Conservation (phyloP, 495 filamentous ascomycete genomes). For the Annulohypoxylon bovei region DNA sequence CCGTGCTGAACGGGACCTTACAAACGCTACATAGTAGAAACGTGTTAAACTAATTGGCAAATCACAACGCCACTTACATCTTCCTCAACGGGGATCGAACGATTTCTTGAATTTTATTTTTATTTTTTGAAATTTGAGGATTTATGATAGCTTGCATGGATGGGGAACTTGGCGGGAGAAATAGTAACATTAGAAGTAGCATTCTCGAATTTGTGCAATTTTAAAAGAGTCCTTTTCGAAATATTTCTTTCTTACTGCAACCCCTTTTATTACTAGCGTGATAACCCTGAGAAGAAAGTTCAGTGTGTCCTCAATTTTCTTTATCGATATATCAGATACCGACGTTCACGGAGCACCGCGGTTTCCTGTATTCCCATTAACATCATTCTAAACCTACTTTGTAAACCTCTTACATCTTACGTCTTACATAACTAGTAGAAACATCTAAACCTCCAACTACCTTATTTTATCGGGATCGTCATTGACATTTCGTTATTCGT, state of each 20-base stretch:
- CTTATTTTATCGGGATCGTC: neutral
- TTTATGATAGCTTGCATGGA: constrained; percentile 8
- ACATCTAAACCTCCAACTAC: neutral
- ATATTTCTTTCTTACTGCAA: constrained; percentile 21
- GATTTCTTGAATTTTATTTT: constrained; percentile 34
- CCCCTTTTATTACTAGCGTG: constrained; percentile 24
- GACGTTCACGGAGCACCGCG: constrained; percentile 7
- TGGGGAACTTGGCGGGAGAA: constrained; percentile 4
- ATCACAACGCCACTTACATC: constrained; percentile 36
- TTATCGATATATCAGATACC: constrained; percentile 28
- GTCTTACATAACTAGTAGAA: too few species aligned
- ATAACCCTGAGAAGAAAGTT: constrained; percentile 10
- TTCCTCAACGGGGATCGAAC: constrained; percentile 24
- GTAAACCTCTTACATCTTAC: neutral
- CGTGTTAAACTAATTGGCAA: constrained; percentile 21
- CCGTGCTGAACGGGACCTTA: neutral
- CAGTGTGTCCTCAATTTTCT: constrained; percentile 21
- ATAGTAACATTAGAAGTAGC: neutral
- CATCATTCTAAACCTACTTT: neutral
- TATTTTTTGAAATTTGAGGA: constrained; percentile 33
- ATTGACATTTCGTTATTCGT: neutral
- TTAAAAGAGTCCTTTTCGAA: constrained; percentile 25
- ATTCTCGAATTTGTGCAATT: constrained; percentile 22
- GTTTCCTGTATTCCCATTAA: constrained; percentile 4
- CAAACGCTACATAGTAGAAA: neutral